Base-by-base conservation (phyloP, 805 yeast genomes). In the Kurtzmaniella fragi region DNA sequence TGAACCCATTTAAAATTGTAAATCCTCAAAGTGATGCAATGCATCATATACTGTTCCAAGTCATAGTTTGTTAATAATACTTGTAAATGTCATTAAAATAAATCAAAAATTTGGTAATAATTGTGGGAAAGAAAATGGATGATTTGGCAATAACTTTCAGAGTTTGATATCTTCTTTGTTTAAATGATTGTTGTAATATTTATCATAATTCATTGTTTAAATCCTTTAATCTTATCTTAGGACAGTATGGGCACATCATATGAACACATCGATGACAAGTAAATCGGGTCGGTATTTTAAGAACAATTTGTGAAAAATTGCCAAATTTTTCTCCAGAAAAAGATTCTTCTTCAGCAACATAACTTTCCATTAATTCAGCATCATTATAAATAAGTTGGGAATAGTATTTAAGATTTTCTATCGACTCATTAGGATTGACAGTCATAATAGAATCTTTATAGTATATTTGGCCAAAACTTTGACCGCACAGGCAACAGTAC, bases 191-290 rank as follows among this genome's bases (percentile, higher is more conserved):
- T 20, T 8, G 25, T 20, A 20, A 5, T 20, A 20, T 5, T 20
- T 20, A n/a, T 20, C 25, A 20, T 20, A 20, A 20, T 20, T 20
- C 25, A 20, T 20, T 20, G 8, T 20, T 23, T 10, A 36, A 48
- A 40, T 64, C 69, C 41, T 53, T 54, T 30, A 57, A 45, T 26
- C 71, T 53, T 17, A 63, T 47, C 40, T 65, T 65, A 14, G 57
- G 54, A 38, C 70, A 64, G 44, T 65, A 64, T 1, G 71, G 71
- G 36, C 71, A 65, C 71, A 65, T 65, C 70, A 65, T 63, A 42
- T 65, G 71, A 37, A 53, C 45, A 40, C 71, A 65, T 3, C 70
- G 49, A 37, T 57, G 63, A 35, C 71, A 65, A 16, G 56, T 59
- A 44, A 59, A 65, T 26, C 71, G 42, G 5, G 62, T 57, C 1